These are phyloP conservation scores for Massariosphaeria phaeospora DNA, from an alignment of 495 filamentous ascomycete species.

Conservation along the genomic window DNA sequence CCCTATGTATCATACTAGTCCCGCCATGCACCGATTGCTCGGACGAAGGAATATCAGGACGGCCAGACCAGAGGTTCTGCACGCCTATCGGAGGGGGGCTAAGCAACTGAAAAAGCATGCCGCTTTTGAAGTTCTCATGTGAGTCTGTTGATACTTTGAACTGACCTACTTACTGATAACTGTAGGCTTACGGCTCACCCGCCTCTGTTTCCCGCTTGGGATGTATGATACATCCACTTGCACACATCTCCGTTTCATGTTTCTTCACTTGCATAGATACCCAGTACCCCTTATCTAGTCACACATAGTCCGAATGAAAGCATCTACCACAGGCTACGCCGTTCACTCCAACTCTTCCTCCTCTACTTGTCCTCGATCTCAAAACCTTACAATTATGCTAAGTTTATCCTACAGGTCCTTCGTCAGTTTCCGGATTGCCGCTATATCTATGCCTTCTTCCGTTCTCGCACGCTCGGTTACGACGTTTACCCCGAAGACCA, in stretches of 20 bases:
- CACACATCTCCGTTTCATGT: background rate
- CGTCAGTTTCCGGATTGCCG: conserved; percentile 31
- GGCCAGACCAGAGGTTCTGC: conserved; percentile 24
- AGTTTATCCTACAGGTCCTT: conserved; percentile 21
- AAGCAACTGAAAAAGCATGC: conserved; percentile 24
- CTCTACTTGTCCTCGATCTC: background rate
- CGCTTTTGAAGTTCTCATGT: conserved; percentile 34
- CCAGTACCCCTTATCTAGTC: conserved; percentile 10
- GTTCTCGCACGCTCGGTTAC: conserved; percentile 29
- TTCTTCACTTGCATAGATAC: conserved; percentile 2
- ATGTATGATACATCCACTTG: conserved; percentile 27
- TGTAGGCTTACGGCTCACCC: conserved; percentile 30
- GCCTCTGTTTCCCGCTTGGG: conserved; percentile 31
- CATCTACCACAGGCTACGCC: background rate
- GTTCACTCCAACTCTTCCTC: background rate
- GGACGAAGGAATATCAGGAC: conserved; percentile 36
- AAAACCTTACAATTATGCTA: background rate
- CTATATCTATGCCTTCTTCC: conserved; percentile 32
- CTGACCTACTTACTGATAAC: conserved; percentile 2
- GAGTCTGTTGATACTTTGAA: too few species aligned
- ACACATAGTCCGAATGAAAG: conserved; percentile 1
- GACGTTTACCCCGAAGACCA: conserved; percentile 34
- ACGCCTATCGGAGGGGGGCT: conserved; percentile 26
- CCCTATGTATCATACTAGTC: conserved; percentile 72
- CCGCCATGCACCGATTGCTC: conserved; percentile 54